These are phyloP conservation scores for Globisporangium mamillatum DNA, from an alignment of 352 stramenopile genomes.

Conservation along the genomic window DNA sequence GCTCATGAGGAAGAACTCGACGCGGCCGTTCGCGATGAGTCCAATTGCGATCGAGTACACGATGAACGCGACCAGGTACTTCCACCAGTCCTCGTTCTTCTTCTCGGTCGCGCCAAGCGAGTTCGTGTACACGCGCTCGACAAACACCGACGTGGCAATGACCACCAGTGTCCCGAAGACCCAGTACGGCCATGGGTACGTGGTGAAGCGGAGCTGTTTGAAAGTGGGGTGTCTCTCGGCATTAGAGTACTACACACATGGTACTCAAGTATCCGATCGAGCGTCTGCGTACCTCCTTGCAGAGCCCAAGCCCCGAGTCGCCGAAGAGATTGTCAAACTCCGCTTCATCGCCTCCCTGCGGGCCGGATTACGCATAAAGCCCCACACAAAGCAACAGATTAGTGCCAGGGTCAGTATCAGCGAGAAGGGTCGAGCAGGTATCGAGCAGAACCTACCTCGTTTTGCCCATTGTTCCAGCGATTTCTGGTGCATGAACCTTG, in stretches of 20 bases:
- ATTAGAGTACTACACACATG: not conserved
- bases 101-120: conserved; percentile 16
- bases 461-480: conserved; percentile 10
- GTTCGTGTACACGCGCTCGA: conserved; percentile 44
- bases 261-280: not conserved
- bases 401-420: not conserved
- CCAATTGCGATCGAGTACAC: conserved; percentile 45
- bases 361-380: not conserved
- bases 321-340: conserved; percentile 31
- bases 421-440: not conserved
- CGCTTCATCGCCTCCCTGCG: conserved; percentile 18
- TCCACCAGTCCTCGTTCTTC: conserved; percentile 45
- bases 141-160: conserved; percentile 53
- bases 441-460: conserved; percentile 10
- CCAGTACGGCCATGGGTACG: conserved; percentile 63
- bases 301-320: conserved; percentile 10
- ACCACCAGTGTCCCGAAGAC: conserved; percentile 47
- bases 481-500: conserved; percentile 7
- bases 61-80: conserved; percentile 56
- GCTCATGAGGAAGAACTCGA: conserved; percentile 65
- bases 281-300: conserved; percentile 14
- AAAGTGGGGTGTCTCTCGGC: not conserved
- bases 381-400: not conserved
- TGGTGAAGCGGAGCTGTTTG: conserved; percentile 46
- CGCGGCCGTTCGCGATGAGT: conserved; percentile 48